phyloP scores from a whole-genome alignment of 2,329 filamentous ascomycete species.

The Trichoderma sp. region DNA sequence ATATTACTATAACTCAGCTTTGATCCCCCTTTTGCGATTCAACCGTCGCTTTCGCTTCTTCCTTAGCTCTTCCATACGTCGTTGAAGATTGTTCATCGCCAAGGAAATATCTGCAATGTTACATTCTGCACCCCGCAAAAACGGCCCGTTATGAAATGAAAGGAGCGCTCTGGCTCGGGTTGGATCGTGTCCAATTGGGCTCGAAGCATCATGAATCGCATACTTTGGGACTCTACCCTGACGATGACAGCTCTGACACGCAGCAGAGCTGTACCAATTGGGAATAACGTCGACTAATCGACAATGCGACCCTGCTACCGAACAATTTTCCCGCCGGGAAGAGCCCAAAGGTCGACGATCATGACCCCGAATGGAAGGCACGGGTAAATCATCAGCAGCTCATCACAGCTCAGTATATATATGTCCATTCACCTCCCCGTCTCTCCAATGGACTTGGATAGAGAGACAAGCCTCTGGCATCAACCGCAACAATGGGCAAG shows the following conservation, averaged over 20 bases:
- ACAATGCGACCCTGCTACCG: not conserved
- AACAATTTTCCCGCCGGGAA: slow-evolving; percentile 9
- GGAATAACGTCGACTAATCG: not conserved
- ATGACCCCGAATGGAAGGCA: not conserved
- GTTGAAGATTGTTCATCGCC: not conserved
- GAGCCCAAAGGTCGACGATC: not conserved
- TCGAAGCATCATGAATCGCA: not conserved
- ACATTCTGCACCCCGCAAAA: not conserved
- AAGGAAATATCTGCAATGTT: not conserved
- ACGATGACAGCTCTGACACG: not conserved
- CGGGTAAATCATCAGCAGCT: not conserved
- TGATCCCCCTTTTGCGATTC: not conserved
- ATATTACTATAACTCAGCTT: not conserved
- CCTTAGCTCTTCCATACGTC: not conserved
- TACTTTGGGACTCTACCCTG: not conserved
- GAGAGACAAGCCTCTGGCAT: not conserved
- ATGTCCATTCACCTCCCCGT: not conserved
- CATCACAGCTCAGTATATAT: not conserved
- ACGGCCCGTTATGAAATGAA: not conserved
- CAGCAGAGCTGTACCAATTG: not conserved
- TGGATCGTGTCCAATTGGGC: not conserved
- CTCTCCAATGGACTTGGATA: not conserved
- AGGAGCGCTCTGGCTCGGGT: not conserved
- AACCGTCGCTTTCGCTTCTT: slow-evolving; percentile 3
- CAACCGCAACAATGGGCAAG: slow-evolving; percentile 5